These are phyloP conservation scores for Sugiyamaella xylanicola DNA, from an alignment of 1,139 yeast species.

Conservation along the genomic window DNA sequence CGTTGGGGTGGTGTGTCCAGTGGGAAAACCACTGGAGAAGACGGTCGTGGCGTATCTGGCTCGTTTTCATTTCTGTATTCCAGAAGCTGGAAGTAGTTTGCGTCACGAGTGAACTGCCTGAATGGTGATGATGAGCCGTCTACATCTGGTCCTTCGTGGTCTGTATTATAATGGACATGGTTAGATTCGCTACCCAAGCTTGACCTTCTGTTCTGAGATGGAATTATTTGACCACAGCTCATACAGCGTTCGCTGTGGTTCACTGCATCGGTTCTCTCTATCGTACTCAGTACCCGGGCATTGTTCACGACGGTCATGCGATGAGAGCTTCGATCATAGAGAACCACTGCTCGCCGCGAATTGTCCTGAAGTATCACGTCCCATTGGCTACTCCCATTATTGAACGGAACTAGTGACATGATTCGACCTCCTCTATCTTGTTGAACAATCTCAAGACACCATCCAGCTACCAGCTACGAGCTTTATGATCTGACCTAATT, in stretches of 20 bases:
- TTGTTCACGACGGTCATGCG: slow-evolving; percentile 38
- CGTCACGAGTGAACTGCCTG: slow-evolving; percentile 26
- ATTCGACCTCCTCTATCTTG: no score
- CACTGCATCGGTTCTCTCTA: slow-evolving; percentile 14
- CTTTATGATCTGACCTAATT: neutral
- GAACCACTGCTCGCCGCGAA: slow-evolving; percentile 37
- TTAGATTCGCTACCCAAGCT: neutral
- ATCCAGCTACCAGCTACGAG: neutral
- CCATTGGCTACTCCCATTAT: slow-evolving; percentile 31
- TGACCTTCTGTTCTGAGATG: slow-evolving; percentile 20
- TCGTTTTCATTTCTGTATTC: slow-evolving; percentile 20
- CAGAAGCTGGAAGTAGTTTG: slow-evolving; percentile 39
- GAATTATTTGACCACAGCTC: slow-evolving; percentile 34
- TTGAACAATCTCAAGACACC: no score
- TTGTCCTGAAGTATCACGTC: slow-evolving; percentile 35
- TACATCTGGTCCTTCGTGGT: neutral
- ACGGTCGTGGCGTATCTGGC: neutral
- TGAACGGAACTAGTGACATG: slow-evolving; percentile 41
- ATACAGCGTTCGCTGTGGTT: slow-evolving; percentile 27
- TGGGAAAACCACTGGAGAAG: slow-evolving; percentile 5
- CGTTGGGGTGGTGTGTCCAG: slow-evolving; percentile 4
- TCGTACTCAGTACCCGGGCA: slow-evolving; percentile 23
- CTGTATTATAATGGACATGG: neutral
- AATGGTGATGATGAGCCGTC: neutral
- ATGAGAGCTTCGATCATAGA: slow-evolving; percentile 38